These are phyloP conservation scores for Aspergillus tanneri DNA, from an alignment of 2,329 filamentous ascomycete species.

Conservation along the genomic window DNA sequence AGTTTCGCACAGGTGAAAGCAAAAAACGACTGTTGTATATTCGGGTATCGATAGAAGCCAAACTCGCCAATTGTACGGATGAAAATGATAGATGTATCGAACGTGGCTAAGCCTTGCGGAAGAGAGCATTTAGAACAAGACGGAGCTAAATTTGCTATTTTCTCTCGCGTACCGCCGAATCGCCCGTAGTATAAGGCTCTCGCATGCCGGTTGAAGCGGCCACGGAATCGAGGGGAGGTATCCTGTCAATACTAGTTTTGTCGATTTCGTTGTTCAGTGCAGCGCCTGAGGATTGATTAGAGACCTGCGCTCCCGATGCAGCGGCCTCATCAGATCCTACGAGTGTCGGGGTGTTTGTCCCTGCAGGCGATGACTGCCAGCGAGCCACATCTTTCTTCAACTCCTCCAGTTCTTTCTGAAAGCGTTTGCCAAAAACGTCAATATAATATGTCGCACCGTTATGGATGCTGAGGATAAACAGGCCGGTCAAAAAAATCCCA, in stretches of 20 bases:
- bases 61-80: too few species aligned
- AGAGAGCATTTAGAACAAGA: slow-evolving; percentile 5
- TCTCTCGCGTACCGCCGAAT: slow-evolving; percentile 26
- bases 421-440: slow-evolving; percentile 92
- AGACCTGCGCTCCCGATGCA: slow-evolving; percentile 20
- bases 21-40: too few species aligned
- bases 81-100: not conserved
- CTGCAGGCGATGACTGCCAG: slow-evolving; percentile 63
- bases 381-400: slow-evolving; percentile 85
- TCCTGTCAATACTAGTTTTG: slow-evolving; percentile 33
- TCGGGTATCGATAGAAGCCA: too few species aligned
- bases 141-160: slow-evolving; percentile 20
- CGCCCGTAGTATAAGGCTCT: slow-evolving; percentile 8
- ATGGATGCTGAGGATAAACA: slow-evolving; percentile 95
- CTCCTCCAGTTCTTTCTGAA: slow-evolving; percentile 91
- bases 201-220: slow-evolving; percentile 28
- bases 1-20: too few species aligned
- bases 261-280: slow-evolving; percentile 22
- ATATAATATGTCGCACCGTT: slow-evolving; percentile 98
- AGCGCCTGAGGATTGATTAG: slow-evolving; percentile 19
- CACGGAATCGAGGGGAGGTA: slow-evolving; percentile 38
- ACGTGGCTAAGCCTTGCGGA: not conserved
- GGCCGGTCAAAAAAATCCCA: slow-evolving; percentile 68
- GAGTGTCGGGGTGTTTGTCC: slow-evolving; percentile 31
- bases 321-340: slow-evolving; percentile 22